phyloP scores from a whole-genome alignment of 192 early-diverging fungal species.

The Umbelopsis sp. region DNA sequence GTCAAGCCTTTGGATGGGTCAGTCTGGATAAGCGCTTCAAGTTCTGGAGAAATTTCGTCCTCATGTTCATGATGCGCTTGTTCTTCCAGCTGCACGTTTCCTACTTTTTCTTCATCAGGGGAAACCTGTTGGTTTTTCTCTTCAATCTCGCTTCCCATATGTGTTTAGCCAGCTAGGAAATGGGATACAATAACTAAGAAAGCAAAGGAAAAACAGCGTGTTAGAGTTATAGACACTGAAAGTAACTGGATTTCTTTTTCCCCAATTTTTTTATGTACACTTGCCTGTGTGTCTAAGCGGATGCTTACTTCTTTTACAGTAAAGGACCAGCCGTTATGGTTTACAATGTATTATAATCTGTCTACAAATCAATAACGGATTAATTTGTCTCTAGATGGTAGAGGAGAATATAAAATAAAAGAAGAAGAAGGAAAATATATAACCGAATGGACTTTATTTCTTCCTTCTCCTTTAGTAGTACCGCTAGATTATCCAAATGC shows the following conservation, averaged over 20 bases:
- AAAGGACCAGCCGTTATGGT: not conserved
- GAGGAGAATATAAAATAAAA: slow-evolving; percentile 9
- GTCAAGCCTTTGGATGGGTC: slow-evolving; percentile 79
- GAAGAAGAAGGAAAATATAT: slow-evolving; percentile 4
- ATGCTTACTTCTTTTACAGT: not conserved
- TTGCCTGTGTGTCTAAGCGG: not conserved
- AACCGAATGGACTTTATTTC: slow-evolving; percentile 6
- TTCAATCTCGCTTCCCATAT: slow-evolving; percentile 16
- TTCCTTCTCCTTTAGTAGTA: not conserved
- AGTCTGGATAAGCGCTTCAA: slow-evolving; percentile 78
- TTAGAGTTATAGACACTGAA: no score
- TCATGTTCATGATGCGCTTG: slow-evolving; percentile 71
- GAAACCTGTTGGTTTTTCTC: slow-evolving; percentile 1
- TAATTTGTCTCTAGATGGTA: not conserved
- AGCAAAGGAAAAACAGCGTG: no score
- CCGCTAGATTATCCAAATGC: slow-evolving; percentile 16
- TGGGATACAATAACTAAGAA: not conserved
- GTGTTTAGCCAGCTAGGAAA: slow-evolving; percentile 1
- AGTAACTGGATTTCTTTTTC: no score
- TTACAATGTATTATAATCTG: not conserved
- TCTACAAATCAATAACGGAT: slow-evolving; percentile 1
- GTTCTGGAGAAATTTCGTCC: slow-evolving; percentile 77
- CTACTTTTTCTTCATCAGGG: slow-evolving; percentile 42
- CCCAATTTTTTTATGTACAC: no score
- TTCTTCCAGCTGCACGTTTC: slow-evolving; percentile 65